These are phyloP conservation scores for Tilletiopsis washingtonensis DNA, from an alignment of 1,284 basidiomycete genomes.

Conservation along the genomic window DNA sequence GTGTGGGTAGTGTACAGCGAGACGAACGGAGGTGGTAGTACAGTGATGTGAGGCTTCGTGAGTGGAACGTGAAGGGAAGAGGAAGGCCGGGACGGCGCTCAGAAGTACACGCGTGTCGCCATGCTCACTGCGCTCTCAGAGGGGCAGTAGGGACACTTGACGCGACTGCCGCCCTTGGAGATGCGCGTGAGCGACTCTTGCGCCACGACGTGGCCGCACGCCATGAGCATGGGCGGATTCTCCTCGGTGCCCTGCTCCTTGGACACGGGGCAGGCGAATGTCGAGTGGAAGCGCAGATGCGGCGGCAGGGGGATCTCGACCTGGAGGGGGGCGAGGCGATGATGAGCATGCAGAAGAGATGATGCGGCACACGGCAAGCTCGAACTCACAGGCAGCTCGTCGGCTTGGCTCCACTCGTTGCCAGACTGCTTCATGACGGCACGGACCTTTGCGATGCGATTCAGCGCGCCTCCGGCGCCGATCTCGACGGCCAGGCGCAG, in stretches of 20 bases:
- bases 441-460: constrained; percentile 81
- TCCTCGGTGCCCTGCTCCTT: constrained; percentile 88
- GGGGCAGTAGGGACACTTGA: constrained; percentile 46
- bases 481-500: constrained; percentile 79
- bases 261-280: constrained; percentile 94
- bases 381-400: constrained; percentile 73
- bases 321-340: too few species aligned
- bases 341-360: neutral
- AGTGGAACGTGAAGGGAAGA: too few species aligned
- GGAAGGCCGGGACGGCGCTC: neutral
- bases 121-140: constrained; percentile 29
- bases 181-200: constrained; percentile 30
- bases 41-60: too few species aligned
- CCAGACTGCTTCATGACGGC: constrained; percentile 85
- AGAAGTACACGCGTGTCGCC: constrained; percentile 39
- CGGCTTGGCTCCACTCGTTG: constrained; percentile 78
- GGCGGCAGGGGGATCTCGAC: constrained; percentile 81
- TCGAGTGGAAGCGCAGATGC: constrained; percentile 79
- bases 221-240: constrained; percentile 97
- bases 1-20: too few species aligned
- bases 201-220: constrained; percentile 65
- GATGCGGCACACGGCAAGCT: neutral
- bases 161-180: constrained; percentile 56
- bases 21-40: too few species aligned
- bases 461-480: constrained; percentile 78